Base-by-base conservation (phyloP, 176 grass and related monocot species). In the Puya raimondii region DNA sequence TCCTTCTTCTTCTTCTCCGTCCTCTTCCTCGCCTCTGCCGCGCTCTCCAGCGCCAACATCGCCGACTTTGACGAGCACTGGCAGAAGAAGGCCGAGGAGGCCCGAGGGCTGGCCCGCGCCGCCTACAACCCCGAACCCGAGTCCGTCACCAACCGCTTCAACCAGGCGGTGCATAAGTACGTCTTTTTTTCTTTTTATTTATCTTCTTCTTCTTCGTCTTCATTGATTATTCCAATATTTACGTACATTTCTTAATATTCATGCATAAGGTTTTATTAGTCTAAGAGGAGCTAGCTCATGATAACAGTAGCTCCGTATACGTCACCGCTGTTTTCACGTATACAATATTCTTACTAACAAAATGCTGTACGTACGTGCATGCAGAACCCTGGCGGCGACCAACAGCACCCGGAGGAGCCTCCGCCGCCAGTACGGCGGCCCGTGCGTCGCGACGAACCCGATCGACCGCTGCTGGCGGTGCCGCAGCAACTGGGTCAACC, bases 381-480 rank as follows among this genome's bases (percentile, higher is more conserved):
- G 18, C 33, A 78, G 76, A 26, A 13, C 48, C 3, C 12, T 50
- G 15, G 29, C 6, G 20, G 3, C 27, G 58, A 42, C 33, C 33
- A 77, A 79, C 48, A 61, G 68, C 79, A 86, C 49, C 0, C 70
- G 85, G 11, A 81, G 91, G 2, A 25, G 18, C 26, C 54, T 79
- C 15, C 50, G 25, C 0, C 48, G 70, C 10, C 50, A 66, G 29
- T 79, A 70, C 54, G 20, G 9, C 0, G 82, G 82, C 0, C 82
- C 74, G 23, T 96, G 91, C 79, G 0, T 51, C 2, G 78, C 83
- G n/a, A 94, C 86, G 29, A 94, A 94, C 83, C 90, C 86, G 64
- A 94, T 94, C 66, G 90, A 94, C 86, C 79, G 87, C 42, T 94
- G 90, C 58, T 94, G 90, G 90, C 69, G 90, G 11, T 94, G 90